Evolutionary conservation across 1,139 yeast species (phyloP).

Genomic region (Geotrichum aggregatum): DNA sequence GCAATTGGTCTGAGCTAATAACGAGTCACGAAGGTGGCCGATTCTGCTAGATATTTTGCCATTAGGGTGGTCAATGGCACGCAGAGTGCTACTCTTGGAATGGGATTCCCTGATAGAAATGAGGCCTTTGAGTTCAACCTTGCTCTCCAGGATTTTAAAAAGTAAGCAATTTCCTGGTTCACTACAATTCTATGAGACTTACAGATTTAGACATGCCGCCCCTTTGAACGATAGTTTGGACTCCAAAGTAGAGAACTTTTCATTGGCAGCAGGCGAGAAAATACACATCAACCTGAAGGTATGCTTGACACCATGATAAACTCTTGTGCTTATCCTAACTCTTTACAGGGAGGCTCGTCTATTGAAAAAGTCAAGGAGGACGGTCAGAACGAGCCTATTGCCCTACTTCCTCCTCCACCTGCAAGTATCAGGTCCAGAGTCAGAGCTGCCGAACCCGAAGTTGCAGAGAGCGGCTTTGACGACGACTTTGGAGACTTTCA

Average conservation of each 20-base stretch:
- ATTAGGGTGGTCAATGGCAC: constrained; percentile 36
- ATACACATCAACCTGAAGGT: constrained; percentile 30
- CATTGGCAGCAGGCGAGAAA: constrained; percentile 33
- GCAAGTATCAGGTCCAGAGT: constrained; percentile 18
- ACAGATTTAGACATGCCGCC: constrained; percentile 24
- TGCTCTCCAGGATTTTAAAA: constrained; percentile 39
- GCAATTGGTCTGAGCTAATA: constrained; percentile 20
- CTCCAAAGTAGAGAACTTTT: constrained; percentile 28
- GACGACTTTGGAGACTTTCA: constrained; percentile 48
- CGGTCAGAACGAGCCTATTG: constrained; percentile 20
- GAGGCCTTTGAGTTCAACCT: constrained; percentile 42
- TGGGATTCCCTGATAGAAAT: constrained; percentile 41
- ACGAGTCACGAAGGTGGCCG: constrained; percentile 22
- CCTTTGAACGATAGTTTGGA: constrained; percentile 23
- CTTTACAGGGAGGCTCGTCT: constrained; percentile 5
- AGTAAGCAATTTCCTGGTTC: constrained; percentile 18
- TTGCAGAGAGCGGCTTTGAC: constrained; percentile 29
- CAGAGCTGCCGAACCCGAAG: constrained; percentile 18
- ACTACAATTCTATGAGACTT: background rate
- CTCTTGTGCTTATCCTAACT: background rate
- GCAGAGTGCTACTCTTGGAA: constrained; percentile 40
- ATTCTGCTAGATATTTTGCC: constrained; percentile 37
- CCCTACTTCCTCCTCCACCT: constrained; percentile 29
- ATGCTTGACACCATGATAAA: constrained; percentile 6
- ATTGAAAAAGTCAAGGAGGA: constrained; percentile 8